Evolutionary conservation across 2,329 filamentous ascomycete species (phyloP), one percentile per base, ranked within the genome.

Genomic region (Sphaerulina populicola): DNA sequence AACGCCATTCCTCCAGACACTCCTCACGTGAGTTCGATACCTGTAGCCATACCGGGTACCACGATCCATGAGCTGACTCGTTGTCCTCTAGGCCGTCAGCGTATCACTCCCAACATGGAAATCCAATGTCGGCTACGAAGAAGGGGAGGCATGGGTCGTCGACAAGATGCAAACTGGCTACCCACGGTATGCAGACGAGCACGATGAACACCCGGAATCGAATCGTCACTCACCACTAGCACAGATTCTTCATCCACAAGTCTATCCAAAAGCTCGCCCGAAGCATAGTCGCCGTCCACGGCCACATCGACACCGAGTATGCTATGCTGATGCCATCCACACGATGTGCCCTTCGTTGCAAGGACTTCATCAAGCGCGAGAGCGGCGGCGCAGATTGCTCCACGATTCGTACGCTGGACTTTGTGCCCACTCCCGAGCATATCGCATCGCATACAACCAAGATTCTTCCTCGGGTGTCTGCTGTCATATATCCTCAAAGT

Each of bases 21-120:
- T 51, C 80, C 83, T 52, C 86, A 91, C 74, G 85, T 88, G 31
- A 74, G 72, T 80, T 30, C n/a, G n/a, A n/a, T n/a, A n/a, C n/a
- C 37, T 11, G 4, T 1, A 21, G 18, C 38, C 38, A 14, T 40
- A 21, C 18, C 18, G 31, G 21, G 3, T 27, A 27, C 23, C 23
- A 7, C 10, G 1, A 14, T 11, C 37, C 29, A 7, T 35, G 7
- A 8, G 36, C 55, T 61, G 41, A 60, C 38, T 14, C 45, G 23
- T 27, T 27, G 23, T 27, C 23, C 2, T 18, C 23, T 58, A 96
- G 90, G 93, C 91, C 58, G 88, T 97, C 58, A 97, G 91, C 68
- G 91, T 97, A 38, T 97, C 93, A 12, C 74, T 98, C 23, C 93
- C 93, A 36, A 94, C 89, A 71, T 98, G 93, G 93, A 78, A 77